Conservation (phyloP, 345 rosid genomes). For the Eutrema yunnanense region DNA sequence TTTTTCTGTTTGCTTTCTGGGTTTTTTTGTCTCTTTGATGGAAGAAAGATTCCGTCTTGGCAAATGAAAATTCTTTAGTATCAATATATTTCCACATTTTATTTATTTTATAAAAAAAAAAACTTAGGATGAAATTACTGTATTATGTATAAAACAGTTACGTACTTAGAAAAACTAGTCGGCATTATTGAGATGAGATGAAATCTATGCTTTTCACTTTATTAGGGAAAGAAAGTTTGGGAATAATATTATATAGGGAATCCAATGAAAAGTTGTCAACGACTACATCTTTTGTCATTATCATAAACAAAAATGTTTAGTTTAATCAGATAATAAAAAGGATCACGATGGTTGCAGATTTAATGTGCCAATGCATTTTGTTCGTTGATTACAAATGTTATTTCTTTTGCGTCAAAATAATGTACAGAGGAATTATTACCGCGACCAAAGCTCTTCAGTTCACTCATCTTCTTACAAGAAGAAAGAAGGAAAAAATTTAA, state of each 20-base stretch:
- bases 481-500: not conserved
- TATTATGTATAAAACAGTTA: slow-evolving; percentile 5
- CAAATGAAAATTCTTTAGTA: slow-evolving; percentile 21
- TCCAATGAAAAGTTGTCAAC: slow-evolving; percentile 31
- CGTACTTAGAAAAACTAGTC: slow-evolving; percentile 14
- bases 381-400: not conserved
- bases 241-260: slow-evolving; percentile 6
- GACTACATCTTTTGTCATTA: slow-evolving; percentile 15
- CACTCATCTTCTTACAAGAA: not conserved
- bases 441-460: slow-evolving; percentile 2
- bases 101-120: not conserved
- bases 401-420: not conserved
- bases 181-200: slow-evolving; percentile 13
- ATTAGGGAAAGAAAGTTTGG: not conserved
- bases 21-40: slow-evolving; percentile 33
- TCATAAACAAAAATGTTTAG: slow-evolving; percentile 1
- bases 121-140: not conserved
- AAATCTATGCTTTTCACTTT: slow-evolving; percentile 30
- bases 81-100: slow-evolving; percentile 7
- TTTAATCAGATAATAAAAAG: not conserved
- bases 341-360: slow-evolving; percentile 4
- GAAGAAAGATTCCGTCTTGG: slow-evolving; percentile 53
- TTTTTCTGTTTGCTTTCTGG: slow-evolving; percentile 31
- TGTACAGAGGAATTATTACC: not conserved
- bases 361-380: not conserved